Base-by-base conservation (phyloP, 2,329 filamentous ascomycete genomes). In the Trichoderma lentiforme region DNA sequence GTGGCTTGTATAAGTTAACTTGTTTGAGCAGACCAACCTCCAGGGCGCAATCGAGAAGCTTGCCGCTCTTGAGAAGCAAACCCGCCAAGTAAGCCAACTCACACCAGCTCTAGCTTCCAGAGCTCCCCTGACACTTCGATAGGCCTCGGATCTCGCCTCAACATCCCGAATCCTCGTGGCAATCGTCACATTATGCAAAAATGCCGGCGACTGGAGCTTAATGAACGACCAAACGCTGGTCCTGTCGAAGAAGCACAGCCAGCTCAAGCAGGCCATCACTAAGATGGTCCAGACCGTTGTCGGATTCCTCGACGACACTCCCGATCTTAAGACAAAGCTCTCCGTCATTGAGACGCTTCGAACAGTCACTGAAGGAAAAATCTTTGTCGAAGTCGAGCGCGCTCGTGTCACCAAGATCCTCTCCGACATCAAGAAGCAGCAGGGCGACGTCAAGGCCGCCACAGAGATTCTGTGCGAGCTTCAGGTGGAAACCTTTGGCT, bases 211-310 rank as follows among this genome's bases (percentile, higher is more conserved):
- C 82, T 99, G 96, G 96, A 91, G 90, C 82, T 85, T 98, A 79
- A 89, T 99, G 84, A 98, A 97, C 81, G 96, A 99, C 84, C 96
- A 99, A 85, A 93, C 97, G 74, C 88, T 97, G 78, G 88, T 98
- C 75, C 88, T 99, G 72, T 98, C 96, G 76, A 99, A 99, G 91
- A 99, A 99, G 87, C 96, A 99, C 92, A 93, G 95, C 78, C 96
- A 99, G 86, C 94, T 99, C 80, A 99, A 99, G 84, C 96, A 98
- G 84, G 96, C 96, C 79, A 96, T 95, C 79, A 98, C 96, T 78
- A 96, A 95, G 86, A 99, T 99, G 96, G 95, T 99, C 73, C 96
- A 99, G 86, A 92, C 91, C 62, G 94, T 97, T 74, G 97, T 99
- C 91, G 88, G 86, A 73, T 98, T 98, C 83, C 84, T 99, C 79